A percentile compares a stretch with the other conserved stretches of the same genome.
Conservation (phyloP, 768 basidiomycete genomes). For the Russula vinacea region DNA sequence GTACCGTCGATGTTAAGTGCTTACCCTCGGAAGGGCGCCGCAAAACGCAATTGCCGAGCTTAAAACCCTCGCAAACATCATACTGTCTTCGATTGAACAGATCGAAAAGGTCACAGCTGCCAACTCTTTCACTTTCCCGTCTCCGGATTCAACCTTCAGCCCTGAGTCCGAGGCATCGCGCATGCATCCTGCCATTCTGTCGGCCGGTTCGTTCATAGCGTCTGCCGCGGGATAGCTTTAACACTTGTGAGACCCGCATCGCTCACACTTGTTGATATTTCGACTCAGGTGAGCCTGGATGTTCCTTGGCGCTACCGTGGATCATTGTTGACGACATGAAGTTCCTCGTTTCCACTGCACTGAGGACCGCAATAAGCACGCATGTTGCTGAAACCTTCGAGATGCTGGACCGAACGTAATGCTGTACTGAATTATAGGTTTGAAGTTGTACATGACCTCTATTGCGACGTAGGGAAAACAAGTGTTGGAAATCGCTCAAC, state of each 20-base stretch:
- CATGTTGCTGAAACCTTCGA: constrained; percentile 25
- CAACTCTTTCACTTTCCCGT: constrained; percentile 12
- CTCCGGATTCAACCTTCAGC: not conserved
- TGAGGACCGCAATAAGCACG: not conserved
- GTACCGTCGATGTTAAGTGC: not conserved
- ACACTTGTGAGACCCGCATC: constrained; percentile 14
- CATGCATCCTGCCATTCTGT: constrained; percentile 5
- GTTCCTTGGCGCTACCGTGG: not conserved
- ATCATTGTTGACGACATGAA: not conserved
- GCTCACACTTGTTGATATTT: not conserved
- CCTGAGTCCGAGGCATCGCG: constrained; percentile 1
- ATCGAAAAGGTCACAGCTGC: not conserved
- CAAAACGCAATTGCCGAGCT: constrained; percentile 8
- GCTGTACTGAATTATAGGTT: too few species aligned
- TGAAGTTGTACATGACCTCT: not conserved
- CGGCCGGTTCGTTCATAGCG: constrained; percentile 12
- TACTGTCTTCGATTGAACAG: constrained; percentile 13
- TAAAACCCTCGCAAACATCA: constrained; percentile 18
- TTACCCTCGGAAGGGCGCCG: not conserved
- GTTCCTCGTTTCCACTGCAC: constrained; percentile 1
- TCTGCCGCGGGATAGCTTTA: constrained; percentile 9
- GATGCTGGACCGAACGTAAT: constrained; percentile 24
- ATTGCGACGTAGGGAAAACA: constrained; percentile 39
- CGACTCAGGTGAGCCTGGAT: constrained; percentile 1
- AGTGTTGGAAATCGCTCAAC: constrained; percentile 39